Base-by-base conservation (phyloP, 2,329 filamentous ascomycete species). In the Penicillium sp. region DNA sequence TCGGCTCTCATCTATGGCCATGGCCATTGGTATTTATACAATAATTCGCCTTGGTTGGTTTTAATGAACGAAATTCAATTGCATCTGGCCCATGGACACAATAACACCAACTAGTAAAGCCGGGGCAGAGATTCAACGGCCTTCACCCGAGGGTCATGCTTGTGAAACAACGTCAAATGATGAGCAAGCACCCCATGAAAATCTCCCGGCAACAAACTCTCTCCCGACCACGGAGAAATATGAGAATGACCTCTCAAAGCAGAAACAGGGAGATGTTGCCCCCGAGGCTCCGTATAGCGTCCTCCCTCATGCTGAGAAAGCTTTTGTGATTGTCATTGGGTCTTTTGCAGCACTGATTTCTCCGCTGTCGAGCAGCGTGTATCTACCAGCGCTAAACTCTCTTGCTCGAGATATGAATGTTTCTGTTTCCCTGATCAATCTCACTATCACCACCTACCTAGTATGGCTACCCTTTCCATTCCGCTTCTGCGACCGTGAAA, bases 401-500 rank as follows among this genome's bases (percentile, higher is more conserved):
- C 63, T 76, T 6, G 69, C 74, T 1, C 51, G 63, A 22, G 74
- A 76, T 19, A 64, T 80, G 26, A 35, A 66, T 38, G 69, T 71
- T 2, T 67, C 62, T 14, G 62, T 59, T 1, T 64, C 69, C 1
- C 55, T 71, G 54, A 70, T 73, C 46, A 72, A 70, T 42, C 45
- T 72, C 38, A 71, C 71, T 2, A 68, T 73, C 42, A 73, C 64
- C 8, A 79, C 78, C 3, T 84, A 83, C 60, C 69, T 84, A 71
- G 77, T 78, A 70, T n/a, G 51, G 3, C 61, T 51, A 10, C 48
- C 28, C 8, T 22, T 35, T 22, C 14, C 35, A 8, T 14, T 30
- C 48, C 10, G 11, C 62, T 8, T 26, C 1, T n/a, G 49, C 28
- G 14, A n/a, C 19, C 22, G 13, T 22, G 16, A 10, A 8, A 19